Conservation (phyloP, 2,329 filamentous ascomycete species). For the Alternaria sp. region DNA sequence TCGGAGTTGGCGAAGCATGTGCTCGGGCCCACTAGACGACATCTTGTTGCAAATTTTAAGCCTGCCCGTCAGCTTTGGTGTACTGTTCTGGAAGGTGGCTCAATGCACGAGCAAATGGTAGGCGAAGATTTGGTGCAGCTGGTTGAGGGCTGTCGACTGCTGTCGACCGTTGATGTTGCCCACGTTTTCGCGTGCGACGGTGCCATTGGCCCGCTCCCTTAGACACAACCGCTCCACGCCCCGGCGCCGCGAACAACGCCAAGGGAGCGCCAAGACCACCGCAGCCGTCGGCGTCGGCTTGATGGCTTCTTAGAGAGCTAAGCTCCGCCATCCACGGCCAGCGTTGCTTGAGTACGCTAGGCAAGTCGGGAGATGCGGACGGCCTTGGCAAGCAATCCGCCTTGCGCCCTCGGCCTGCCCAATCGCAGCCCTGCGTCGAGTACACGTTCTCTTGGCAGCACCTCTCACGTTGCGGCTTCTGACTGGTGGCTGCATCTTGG, state of each 20-base stretch:
- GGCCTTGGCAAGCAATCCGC: neutral
- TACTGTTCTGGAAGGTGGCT: slow-evolving; percentile 8
- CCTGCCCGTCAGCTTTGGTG: neutral
- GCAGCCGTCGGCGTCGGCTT: slow-evolving; percentile 10
- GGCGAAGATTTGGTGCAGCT: neutral
- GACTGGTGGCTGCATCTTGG: slow-evolving; percentile 23
- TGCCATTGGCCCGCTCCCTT: neutral
- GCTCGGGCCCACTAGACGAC: neutral
- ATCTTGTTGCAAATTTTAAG: neutral
- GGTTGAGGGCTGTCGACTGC: neutral
- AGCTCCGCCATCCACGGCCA: slow-evolving; percentile 5
- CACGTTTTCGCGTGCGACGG: neutral
- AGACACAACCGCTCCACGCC: neutral
- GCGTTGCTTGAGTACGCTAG: slow-evolving; percentile 6
- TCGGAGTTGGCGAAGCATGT: neutral
- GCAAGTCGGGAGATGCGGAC: neutral
- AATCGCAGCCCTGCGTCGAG: slow-evolving; percentile 23
- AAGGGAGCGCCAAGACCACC: slow-evolving; percentile 4
- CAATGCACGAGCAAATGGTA: slow-evolving; percentile 1
- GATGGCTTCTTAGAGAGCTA: slow-evolving; percentile 9
- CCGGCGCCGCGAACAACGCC: slow-evolving; percentile 3
- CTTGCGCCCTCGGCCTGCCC: neutral
- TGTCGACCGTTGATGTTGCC: slow-evolving; percentile 4
- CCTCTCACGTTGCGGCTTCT: slow-evolving; percentile 18
- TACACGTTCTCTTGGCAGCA: slow-evolving; percentile 26